Base-by-base conservation (phyloP, 2,329 filamentous ascomycete species). In the Periconia macrospinosa region DNA sequence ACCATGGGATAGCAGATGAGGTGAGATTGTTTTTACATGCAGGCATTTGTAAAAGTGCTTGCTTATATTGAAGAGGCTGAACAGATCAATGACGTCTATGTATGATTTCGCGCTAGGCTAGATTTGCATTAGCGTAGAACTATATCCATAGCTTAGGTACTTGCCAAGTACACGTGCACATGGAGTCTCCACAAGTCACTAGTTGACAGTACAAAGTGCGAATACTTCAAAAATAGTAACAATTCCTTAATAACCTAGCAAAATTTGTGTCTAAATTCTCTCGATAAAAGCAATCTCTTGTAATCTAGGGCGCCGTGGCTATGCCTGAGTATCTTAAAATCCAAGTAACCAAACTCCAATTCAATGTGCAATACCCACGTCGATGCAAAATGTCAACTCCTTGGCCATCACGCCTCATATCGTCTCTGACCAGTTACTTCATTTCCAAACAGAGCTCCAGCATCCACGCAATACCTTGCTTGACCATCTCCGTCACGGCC, bases 401-500 rank as follows among this genome's bases (percentile, higher is more conserved):
- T 40, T 47, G 27, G 17, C 23, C 37, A 33, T 53, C 46, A 70
- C 2, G 66, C 68, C 23, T 70, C 68, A 41, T 61, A 71, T 27
- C 67, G 59, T 3, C 62, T 61, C 17, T 50, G 49, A 1, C 60
- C 63, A 41, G 54, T 55, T 14, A 68, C 55, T 52, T 73, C 70
- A 40, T 70, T 89, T 18, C 91, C 90, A 79, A 97, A 96, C 46
- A 97, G 76, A 74, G 90, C 87, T 7, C 90, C 92, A 3, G 93
- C 93, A 75, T 97, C 93, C 55, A 94, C 86, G 74, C 93, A 97
- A 76, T 96, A 97, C 45, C 89, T 86, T 43, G 81, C 83, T 62
- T 86, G 83, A 6, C 87, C 88, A 83, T 85, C 61, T 75, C 88
- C 69, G 48, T 72, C 67, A 3, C 58, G 54, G 2, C 70, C 73